Conservation (phyloP, 225 moss, liverwort and hornwort genomes). For the Marchantia paleacea region DNA sequence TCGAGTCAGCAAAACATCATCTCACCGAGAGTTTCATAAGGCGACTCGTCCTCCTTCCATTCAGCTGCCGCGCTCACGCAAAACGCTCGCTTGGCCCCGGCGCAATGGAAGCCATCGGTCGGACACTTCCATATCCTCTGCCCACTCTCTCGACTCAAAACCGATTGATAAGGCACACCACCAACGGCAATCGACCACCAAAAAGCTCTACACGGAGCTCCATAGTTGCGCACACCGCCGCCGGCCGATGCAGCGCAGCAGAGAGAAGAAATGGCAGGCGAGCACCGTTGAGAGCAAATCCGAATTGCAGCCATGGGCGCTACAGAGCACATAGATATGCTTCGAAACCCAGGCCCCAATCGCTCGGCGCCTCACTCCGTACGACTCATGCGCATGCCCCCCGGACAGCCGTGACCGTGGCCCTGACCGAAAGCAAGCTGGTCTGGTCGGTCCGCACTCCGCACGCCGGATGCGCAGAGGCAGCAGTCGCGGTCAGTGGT, state of each 20-base stretch:
- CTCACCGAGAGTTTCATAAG: conserved; percentile 90
- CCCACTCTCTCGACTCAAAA: neutral
- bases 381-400: no score
- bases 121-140: conserved; percentile 15
- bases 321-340: neutral
- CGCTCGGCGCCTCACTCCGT: no score
- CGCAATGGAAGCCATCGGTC: neutral
- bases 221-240: neutral
- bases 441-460: no score
- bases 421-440: no score
- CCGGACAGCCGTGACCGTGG: no score
- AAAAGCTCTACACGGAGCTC: neutral
- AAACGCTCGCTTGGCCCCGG: conserved; percentile 37
- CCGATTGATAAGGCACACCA: neutral
- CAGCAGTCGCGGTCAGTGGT: no score
- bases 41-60: conserved; percentile 78
- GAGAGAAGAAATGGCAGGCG: conserved; percentile 1
- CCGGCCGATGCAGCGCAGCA: conserved; percentile 7
- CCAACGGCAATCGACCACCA: neutral
- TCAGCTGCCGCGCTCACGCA: conserved; percentile 37
- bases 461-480: no score
- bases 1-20: neutral
- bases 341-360: neutral
- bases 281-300: conserved; percentile 20
- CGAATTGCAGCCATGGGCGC: conserved; percentile 30